Evolutionary conservation across 1,284 basidiomycete species (phyloP).

Genomic region (Moniliella sp.): DNA sequence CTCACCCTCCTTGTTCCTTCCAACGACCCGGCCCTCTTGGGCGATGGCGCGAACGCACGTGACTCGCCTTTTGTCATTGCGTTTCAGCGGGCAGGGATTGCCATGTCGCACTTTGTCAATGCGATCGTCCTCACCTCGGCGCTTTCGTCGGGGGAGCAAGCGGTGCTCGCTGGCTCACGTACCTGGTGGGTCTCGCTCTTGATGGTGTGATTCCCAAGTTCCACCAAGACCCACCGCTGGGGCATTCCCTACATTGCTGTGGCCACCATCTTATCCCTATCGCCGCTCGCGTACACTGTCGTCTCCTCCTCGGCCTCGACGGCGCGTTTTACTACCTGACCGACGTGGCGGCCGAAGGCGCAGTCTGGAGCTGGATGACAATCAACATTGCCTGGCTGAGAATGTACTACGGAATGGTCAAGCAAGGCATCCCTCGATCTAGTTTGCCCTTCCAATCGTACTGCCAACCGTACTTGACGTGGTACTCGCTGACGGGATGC

Average conservation of each 20-base stretch:
- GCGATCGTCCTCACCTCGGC: neutral
- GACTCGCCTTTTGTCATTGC: conserved; percentile 35
- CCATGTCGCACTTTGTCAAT: conserved; percentile 37
- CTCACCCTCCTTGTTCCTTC: conserved; percentile 22
- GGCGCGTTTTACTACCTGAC: conserved; percentile 47
- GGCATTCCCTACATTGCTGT: neutral
- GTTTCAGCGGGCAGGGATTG: conserved; percentile 30
- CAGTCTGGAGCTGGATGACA: conserved; percentile 59
- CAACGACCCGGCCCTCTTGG: conserved; percentile 9
- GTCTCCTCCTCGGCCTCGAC: conserved; percentile 44
- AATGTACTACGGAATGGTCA: conserved; percentile 47
- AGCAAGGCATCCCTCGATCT: conserved; percentile 40
- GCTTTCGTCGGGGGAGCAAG: neutral
- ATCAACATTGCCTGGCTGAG: conserved; percentile 53
- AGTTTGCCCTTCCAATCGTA: conserved; percentile 41
- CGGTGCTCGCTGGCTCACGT: neutral
- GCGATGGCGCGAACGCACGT: conserved; percentile 7
- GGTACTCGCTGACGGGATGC: conserved; percentile 11
- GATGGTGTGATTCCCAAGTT: neutral
- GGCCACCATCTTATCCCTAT: neutral
- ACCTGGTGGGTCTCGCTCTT: neutral
- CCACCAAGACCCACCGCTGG: neutral
- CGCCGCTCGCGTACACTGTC: neutral
- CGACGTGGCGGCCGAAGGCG: conserved; percentile 48
- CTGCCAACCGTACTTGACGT: conserved; percentile 32